Percentiles rank a stretch among this genome's conserved stretches.
phyloP scores from a whole-genome alignment of 805 yeast species.

The Geotrichum ghanense region DNA sequence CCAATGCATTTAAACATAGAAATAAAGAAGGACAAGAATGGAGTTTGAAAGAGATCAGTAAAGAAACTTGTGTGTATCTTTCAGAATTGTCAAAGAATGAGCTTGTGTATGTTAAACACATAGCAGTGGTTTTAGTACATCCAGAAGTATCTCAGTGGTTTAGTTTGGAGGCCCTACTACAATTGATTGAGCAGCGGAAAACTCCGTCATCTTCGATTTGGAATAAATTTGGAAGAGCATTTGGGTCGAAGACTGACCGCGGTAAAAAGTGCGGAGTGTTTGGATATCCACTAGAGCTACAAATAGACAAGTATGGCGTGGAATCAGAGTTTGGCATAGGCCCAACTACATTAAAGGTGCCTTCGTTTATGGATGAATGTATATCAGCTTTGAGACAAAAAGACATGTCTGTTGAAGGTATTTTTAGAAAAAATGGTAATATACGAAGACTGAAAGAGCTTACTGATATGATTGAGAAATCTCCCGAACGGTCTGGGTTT shows the following conservation, averaged over 20 bases:
- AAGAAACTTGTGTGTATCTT: constrained; percentile 12
- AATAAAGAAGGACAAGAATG: constrained; percentile 23
- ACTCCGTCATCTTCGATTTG: constrained; percentile 30
- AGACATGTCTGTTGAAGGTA: constrained; percentile 92
- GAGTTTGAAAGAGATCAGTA: neutral
- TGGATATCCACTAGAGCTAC: constrained; percentile 60
- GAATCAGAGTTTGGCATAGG: constrained; percentile 82
- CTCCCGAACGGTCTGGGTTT: constrained; percentile 62
- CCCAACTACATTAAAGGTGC: constrained; percentile 67
- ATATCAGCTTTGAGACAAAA: constrained; percentile 73
- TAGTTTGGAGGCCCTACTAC: constrained; percentile 30
- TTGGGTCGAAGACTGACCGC: constrained; percentile 19
- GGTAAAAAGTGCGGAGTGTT: constrained; percentile 40
- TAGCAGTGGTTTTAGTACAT: constrained; percentile 38
- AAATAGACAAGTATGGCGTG: constrained; percentile 62
- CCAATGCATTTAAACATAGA: constrained; percentile 83
- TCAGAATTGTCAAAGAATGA: constrained; percentile 40
- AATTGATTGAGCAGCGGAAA: constrained; percentile 27
- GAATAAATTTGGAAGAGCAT: constrained; percentile 34
- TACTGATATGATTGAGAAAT: constrained; percentile 58
- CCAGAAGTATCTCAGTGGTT: constrained; percentile 24
- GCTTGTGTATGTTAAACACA: constrained; percentile 45
- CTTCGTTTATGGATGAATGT: constrained; percentile 77
- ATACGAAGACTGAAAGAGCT: constrained; percentile 69
- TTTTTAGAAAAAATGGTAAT: constrained; percentile 93